phyloP scores from a whole-genome alignment of 768 basidiomycete genomes.

The Cystobasidium ongulense region DNA sequence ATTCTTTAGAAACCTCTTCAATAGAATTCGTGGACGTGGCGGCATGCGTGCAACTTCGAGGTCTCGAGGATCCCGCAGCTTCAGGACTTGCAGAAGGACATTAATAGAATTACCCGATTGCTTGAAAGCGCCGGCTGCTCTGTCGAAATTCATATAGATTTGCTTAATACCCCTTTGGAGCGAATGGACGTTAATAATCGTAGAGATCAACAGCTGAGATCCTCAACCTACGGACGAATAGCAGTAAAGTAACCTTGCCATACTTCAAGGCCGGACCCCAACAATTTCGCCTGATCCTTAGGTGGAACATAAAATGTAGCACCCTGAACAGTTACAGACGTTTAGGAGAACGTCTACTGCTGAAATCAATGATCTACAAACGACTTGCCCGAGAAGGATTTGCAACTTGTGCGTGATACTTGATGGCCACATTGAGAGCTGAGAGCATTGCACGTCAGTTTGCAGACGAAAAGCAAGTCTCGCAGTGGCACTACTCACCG shows the following conservation, averaged over 20 bases:
- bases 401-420: neutral
- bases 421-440: slow-evolving; percentile 22
- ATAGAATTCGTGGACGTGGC: neutral
- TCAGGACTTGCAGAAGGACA: neutral
- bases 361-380: neutral
- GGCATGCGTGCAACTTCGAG: slow-evolving; percentile 7
- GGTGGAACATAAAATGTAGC: neutral
- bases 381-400: neutral
- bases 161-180: neutral
- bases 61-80: neutral
- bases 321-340: neutral
- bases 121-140: slow-evolving; percentile 14
- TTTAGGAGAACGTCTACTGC: neutral
- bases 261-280: neutral
- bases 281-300: neutral
- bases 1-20: slow-evolving; percentile 3
- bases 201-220: neutral
- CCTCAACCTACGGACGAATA: neutral
- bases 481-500: neutral
- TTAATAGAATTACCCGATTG: neutral
- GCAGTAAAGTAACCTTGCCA: slow-evolving; percentile 1
- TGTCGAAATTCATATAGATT: slow-evolving; percentile 19
- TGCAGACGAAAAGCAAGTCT: neutral
- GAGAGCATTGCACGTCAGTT: neutral
- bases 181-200: neutral